Conservation (phyloP, 805 yeast species). For the Saturnispora zaruensis region DNA sequence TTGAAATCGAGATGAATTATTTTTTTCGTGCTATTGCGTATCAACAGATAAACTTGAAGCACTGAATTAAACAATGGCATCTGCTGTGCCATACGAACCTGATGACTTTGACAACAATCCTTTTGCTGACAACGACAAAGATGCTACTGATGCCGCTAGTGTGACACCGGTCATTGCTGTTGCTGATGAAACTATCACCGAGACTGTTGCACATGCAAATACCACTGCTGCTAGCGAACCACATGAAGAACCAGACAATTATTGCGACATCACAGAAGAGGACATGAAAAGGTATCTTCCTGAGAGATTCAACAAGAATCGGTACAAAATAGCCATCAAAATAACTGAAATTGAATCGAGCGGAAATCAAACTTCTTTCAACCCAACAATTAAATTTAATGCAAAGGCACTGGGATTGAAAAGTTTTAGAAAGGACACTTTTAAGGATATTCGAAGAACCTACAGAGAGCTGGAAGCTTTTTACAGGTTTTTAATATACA, state of each 20-base stretch:
- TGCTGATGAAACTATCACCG: neutral
- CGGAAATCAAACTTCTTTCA: constrained; percentile 49
- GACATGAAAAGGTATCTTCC: constrained; percentile 42
- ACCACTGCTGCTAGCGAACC: neutral
- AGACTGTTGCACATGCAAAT: neutral
- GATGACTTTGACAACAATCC: constrained; percentile 57
- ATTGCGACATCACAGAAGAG: constrained; percentile 26
- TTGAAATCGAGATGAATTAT: neutral
- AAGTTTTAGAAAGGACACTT: constrained; percentile 59
- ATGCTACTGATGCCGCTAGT: neutral
- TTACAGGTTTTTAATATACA: constrained; percentile 67
- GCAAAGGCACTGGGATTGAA: constrained; percentile 52
- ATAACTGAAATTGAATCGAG: constrained; percentile 65
- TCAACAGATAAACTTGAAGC: neutral
- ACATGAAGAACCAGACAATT: neutral
- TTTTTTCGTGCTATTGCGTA: neutral
- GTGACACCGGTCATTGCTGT: neutral
- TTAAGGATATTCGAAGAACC: constrained; percentile 72
- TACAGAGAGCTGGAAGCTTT: constrained; percentile 68
- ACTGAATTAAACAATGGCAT: constrained; percentile 21
- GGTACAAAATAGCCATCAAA: constrained; percentile 40
- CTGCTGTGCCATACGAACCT: constrained; percentile 33
- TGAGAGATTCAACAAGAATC: constrained; percentile 36
- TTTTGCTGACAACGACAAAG: constrained; percentile 41
- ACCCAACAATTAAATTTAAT: constrained; percentile 74